Base-by-base conservation (phyloP, 176 grass and related monocot genomes). In the Juncus effusus region DNA sequence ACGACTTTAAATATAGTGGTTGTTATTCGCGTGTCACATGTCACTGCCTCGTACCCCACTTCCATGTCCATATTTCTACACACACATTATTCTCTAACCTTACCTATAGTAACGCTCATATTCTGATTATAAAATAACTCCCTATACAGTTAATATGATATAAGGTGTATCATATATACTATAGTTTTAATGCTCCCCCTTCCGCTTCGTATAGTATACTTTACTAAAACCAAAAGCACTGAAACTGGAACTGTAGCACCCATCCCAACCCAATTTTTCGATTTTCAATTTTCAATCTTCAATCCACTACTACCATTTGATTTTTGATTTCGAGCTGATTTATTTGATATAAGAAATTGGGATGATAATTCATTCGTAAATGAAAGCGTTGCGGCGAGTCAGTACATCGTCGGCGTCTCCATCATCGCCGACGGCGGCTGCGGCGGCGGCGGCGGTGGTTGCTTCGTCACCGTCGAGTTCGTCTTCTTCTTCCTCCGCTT, bases 321-420 rank as follows among this genome's bases (percentile, higher is more conserved):
- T 28, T 28, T 0, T 28, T 28, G 19, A 28, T 28, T 28, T 28
- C 1, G 19, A 28, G 1, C 19, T 28, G 19, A 28, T 28, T 28
- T 28, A 28, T 28, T 28, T 28, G 19, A 28, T 28, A 28, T 28
- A 28, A 28, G 19, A 28, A 47, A 47, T 47, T 47, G 44, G 2
- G 44, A 47, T 47, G 61, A 12, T 4, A 16, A 42, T 56, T 54
- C 55, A 61, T 39, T 36, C 53, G 66, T 74, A 61, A 61, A 92
- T 97, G 93, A 97, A 97, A 79, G 93, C 88, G 45, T 65, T 92
- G 67, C 84, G 88, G 71, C 80, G 88, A 86, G 85, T 77, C 63
- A 85, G 74, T 63, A 89, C 82, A 40, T 89, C 93, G 56, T 73
- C 81, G 38, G 78, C 86, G 12, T 78, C 90, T 28, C 72, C 90